Evolutionary conservation across 2,329 filamentous ascomycete genomes (phyloP).

Genomic region (Ophiostoma angusticollis): DNA sequence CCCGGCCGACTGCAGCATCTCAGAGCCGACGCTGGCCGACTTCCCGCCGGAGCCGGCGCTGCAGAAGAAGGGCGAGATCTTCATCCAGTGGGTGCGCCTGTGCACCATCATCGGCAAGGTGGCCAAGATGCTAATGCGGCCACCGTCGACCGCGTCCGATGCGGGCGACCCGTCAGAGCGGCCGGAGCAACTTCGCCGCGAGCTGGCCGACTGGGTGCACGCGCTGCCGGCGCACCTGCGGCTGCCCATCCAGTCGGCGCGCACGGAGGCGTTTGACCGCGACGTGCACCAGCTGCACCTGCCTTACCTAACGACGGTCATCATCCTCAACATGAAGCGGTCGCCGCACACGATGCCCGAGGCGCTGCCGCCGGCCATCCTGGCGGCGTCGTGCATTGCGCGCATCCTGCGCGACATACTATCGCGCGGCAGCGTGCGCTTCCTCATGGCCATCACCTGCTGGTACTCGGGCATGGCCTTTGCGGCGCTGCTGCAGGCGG

Average conservation of each 20-base stretch:
- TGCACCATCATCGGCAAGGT: slow-evolving; percentile 2
- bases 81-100: slow-evolving; percentile 6
- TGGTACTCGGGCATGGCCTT: slow-evolving; percentile 5
- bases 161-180: background rate
- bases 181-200: background rate
- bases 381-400: slow-evolving; percentile 3
- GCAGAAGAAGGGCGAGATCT: slow-evolving; percentile 4
- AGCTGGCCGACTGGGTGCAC: slow-evolving; percentile 1
- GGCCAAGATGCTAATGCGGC: slow-evolving; percentile 1
- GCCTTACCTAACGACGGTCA: slow-evolving; percentile 2
- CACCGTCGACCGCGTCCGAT: background rate
- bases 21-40: slow-evolving; percentile 1
- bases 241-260: background rate
- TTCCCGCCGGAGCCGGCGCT: background rate
- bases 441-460: slow-evolving; percentile 4
- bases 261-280: background rate
- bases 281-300: slow-evolving; percentile 6
- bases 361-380: background rate
- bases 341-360: slow-evolving; percentile 2
- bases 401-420: slow-evolving; percentile 3
- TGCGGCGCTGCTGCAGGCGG: background rate
- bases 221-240: background rate
- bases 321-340: slow-evolving; percentile 4
- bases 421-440: slow-evolving; percentile 1
- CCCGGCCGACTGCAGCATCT: slow-evolving; percentile 4